Conservation (phyloP, 148 eudicot species). For the Persicaria maculosa region DNA sequence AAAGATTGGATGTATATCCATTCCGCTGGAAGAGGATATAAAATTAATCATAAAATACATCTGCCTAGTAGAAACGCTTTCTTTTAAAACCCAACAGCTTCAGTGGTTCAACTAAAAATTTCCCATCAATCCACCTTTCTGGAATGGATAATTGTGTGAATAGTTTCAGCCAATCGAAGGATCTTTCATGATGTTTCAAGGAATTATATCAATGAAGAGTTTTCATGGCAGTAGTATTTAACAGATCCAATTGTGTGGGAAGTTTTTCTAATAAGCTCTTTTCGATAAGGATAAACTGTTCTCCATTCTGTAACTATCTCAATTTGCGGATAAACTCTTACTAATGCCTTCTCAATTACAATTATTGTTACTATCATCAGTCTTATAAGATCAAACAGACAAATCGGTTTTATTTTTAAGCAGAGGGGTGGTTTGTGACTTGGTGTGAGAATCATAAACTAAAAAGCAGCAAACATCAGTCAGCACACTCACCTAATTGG, state of each 20-base stretch:
- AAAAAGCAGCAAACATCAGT: background rate
- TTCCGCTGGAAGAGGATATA: background rate
- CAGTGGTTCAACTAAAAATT: background rate
- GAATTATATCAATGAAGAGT: background rate
- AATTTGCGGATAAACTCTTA: background rate
- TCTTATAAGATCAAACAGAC: background rate
- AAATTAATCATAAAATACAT: background rate
- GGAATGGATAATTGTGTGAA: background rate
- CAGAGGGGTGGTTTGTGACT: background rate
- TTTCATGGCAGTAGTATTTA: background rate
- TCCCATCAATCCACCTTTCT: background rate
- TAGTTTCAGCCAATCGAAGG: background rate
- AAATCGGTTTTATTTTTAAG: background rate
- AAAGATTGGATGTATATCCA: background rate
- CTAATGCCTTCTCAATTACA: background rate
- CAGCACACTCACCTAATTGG: constrained; percentile 66
- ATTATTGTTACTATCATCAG: background rate
- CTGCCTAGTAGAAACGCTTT: background rate
- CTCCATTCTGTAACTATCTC: background rate
- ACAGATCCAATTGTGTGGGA: background rate
- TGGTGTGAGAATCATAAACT: background rate
- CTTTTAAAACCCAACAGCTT: background rate
- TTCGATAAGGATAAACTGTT: background rate
- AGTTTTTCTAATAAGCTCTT: no score
- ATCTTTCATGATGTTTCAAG: background rate